Percentiles rank a stretch among this genome's conserved stretches.
Evolutionary conservation across 345 rosid genomes (phyloP).

Genomic region (Clarkia xantiana): DNA sequence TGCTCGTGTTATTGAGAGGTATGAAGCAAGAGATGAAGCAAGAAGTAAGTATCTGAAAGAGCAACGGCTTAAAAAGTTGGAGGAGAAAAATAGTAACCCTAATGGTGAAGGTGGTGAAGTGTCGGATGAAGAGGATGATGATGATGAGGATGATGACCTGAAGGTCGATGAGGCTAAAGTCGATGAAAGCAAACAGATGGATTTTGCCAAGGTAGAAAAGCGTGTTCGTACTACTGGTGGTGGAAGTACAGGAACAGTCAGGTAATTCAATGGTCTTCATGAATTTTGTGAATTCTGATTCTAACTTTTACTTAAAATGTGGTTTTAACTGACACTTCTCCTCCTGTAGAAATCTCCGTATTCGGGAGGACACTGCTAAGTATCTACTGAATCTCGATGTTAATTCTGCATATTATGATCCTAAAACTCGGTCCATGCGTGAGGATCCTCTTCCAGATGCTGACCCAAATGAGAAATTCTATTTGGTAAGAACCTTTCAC

Average conservation of each 20-base stretch:
- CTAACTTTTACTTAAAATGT: neutral
- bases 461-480: constrained; percentile 72
- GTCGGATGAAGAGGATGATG: constrained; percentile 58
- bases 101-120: constrained; percentile 18
- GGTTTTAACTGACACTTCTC: neutral
- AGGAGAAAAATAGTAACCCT: constrained; percentile 48
- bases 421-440: constrained; percentile 65
- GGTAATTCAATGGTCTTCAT: constrained; percentile 15
- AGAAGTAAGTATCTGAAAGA: constrained; percentile 58
- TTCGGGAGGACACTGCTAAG: constrained; percentile 49
- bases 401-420: constrained; percentile 53
- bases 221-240: constrained; percentile 95
- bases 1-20: constrained; percentile 56
- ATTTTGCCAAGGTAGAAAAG: constrained; percentile 92
- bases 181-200: constrained; percentile 91
- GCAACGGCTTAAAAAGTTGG: constrained; percentile 69
- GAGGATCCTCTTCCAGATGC: constrained; percentile 83
- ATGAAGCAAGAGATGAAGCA: constrained; percentile 74
- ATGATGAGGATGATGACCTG: constrained; percentile 62
- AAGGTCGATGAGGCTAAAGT: constrained; percentile 87
- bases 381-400: constrained; percentile 59
- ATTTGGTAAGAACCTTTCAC: constrained; percentile 21
- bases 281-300: no score
- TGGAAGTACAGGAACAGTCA: constrained; percentile 97
- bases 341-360: constrained; percentile 27